These are phyloP conservation scores for Mycena haematopus DNA, from an alignment of 768 basidiomycete genomes.

Conservation along the genomic window DNA sequence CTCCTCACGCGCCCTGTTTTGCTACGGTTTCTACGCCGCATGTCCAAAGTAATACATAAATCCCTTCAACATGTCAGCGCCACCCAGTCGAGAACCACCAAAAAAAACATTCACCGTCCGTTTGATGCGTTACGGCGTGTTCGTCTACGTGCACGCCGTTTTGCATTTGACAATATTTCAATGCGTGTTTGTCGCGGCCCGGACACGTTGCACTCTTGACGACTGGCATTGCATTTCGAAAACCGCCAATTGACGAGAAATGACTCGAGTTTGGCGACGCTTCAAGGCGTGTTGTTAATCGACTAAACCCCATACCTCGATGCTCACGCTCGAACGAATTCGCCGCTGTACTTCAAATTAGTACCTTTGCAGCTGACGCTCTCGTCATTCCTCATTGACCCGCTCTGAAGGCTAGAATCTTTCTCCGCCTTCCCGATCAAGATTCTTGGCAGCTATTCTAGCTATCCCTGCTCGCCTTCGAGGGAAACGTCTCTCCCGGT, in stretches of 20 bases:
- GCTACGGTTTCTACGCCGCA: no score
- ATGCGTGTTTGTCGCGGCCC: constrained; percentile 1
- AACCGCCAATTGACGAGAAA: background rate
- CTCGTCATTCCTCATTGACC: constrained; percentile 10
- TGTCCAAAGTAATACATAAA: no score
- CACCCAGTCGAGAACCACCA: no score
- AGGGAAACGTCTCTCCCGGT: constrained; percentile 7
- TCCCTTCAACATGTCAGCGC: no score
- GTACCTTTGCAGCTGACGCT: constrained; percentile 3
- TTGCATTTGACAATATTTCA: constrained; percentile 10
- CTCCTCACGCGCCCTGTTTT: no score
- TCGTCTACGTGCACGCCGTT: constrained; percentile 1
- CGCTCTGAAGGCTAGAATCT: constrained; percentile 4
- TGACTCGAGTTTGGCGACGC: constrained; percentile 2
- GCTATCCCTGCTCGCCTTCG: background rate
- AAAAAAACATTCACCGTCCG: no score
- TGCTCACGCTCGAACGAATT: background rate
- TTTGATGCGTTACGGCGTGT: background rate
- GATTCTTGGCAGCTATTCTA: constrained; percentile 12
- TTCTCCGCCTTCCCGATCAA: constrained; percentile 7
- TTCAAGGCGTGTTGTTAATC: constrained; percentile 10
- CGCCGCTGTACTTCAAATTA: background rate
- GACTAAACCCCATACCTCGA: background rate
- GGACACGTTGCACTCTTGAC: constrained; percentile 17
- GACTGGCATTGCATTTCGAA: background rate